phyloP scores from a whole-genome alignment of 1,139 yeast genomes.

The Candida sp. region DNA sequence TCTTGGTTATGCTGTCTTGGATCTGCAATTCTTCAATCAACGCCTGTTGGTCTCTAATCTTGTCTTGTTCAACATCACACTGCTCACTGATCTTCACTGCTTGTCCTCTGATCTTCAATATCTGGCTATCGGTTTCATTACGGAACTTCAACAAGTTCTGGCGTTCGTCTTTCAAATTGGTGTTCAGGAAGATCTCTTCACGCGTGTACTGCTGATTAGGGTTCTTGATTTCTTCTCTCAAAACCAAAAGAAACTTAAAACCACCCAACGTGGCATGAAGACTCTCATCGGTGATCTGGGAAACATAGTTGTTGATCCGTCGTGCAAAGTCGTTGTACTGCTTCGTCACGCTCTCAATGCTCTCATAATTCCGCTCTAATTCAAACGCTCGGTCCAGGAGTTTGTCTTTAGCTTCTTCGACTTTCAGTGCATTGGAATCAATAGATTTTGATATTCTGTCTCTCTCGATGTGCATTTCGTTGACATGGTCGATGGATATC shows the following conservation, averaged over 20 bases:
- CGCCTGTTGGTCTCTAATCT: constrained; percentile 8
- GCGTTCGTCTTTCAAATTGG: constrained; percentile 40
- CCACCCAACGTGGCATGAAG: constrained; percentile 6
- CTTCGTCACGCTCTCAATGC: constrained; percentile 53
- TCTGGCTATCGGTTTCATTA: constrained; percentile 34
- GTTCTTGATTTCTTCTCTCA: constrained; percentile 31
- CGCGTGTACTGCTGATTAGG: constrained; percentile 27
- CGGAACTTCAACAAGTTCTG: constrained; percentile 49
- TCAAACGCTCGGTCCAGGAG: constrained; percentile 52
- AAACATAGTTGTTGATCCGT: constrained; percentile 34
- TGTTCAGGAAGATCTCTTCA: constrained; percentile 31
- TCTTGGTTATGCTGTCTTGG: constrained; percentile 54
- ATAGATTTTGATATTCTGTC: constrained; percentile 60
- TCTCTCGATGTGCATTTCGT: constrained; percentile 63
- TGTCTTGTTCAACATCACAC: constrained; percentile 7
- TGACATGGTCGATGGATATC: constrained; percentile 64
- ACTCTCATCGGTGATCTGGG: constrained; percentile 8
- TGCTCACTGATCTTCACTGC: constrained; percentile 6
- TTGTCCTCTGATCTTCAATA: neutral
- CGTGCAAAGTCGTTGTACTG: constrained; percentile 61
- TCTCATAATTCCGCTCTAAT: constrained; percentile 51
- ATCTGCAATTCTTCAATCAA: constrained; percentile 53
- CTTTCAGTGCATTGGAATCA: constrained; percentile 49
- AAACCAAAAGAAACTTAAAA: constrained; percentile 30
- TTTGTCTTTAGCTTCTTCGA: constrained; percentile 37